These are phyloP conservation scores for Bipolaris zeicola DNA, from an alignment of 2,329 filamentous ascomycete species.

Conservation along the genomic window DNA sequence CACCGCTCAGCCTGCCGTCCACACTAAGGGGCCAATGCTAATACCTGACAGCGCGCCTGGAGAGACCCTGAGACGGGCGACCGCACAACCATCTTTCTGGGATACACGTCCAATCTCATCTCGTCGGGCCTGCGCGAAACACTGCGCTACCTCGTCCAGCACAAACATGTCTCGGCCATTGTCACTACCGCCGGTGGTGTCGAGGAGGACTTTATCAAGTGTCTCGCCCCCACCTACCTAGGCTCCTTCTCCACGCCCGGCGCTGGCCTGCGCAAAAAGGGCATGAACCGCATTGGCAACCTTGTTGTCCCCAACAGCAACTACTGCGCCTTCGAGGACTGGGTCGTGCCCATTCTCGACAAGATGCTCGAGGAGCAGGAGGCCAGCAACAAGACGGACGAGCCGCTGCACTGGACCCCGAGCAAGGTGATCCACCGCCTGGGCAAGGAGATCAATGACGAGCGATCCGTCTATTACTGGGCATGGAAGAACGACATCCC, in stretches of 20 bases:
- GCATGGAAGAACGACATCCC: constrained; percentile 96
- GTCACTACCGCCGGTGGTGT: constrained; percentile 95
- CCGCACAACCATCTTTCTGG: constrained; percentile 91
- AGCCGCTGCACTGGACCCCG: constrained; percentile 87
- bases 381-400: constrained; percentile 68
- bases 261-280: constrained; percentile 77
- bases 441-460: constrained; percentile 92
- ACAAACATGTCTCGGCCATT: constrained; percentile 88
- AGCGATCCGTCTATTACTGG: constrained; percentile 94
- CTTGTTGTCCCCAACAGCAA: constrained; percentile 95
- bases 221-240: constrained; percentile 90
- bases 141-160: constrained; percentile 88
- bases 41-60: constrained; percentile 69
- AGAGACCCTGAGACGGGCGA: constrained; percentile 77
- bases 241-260: constrained; percentile 81
- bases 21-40: constrained; percentile 29
- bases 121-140: constrained; percentile 93
- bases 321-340: constrained; percentile 97
- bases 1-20: constrained; percentile 22
- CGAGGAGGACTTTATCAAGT: constrained; percentile 99
- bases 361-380: constrained; percentile 94
- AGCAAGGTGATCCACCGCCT: constrained; percentile 89
- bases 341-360: constrained; percentile 95
- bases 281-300: constrained; percentile 95
- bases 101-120: constrained; percentile 97